These are phyloP conservation scores for Phytophthora hybrid DNA, from an alignment of 352 stramenopile genomes.

Conservation along the genomic window DNA sequence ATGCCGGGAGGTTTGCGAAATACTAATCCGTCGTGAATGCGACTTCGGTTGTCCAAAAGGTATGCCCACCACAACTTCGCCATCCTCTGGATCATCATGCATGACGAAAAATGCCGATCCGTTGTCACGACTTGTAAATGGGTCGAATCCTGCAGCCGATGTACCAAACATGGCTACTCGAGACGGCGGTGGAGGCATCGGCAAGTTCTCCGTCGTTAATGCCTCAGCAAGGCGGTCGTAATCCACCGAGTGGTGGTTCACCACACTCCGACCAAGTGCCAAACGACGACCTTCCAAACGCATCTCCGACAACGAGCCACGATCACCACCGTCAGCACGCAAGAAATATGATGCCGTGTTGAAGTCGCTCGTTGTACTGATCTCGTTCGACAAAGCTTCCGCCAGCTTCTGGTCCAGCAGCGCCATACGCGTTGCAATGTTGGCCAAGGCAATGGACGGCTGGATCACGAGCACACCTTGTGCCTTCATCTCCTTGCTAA, in stretches of 20 bases:
- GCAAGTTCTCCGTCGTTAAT: conserved; percentile 46
- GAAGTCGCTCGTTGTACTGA: conserved; percentile 56
- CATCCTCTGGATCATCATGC: conserved; percentile 53
- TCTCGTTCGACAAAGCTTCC: conserved; percentile 48
- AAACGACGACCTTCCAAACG: conserved; percentile 43
- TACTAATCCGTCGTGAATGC: not conserved
- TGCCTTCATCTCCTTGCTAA: conserved; percentile 58
- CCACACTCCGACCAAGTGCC: conserved; percentile 58
- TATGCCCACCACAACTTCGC: conserved; percentile 38
- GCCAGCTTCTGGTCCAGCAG: conserved; percentile 59
- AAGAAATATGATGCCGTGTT: conserved; percentile 69
- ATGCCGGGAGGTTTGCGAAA: not conserved
- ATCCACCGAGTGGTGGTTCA: conserved; percentile 77
- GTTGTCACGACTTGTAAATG: conserved; percentile 48
- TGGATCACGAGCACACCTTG: conserved; percentile 69
- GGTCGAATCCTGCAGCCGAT: conserved; percentile 55
- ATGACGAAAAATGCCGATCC: conserved; percentile 66
- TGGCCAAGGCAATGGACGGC: conserved; percentile 69
- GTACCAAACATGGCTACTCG: conserved; percentile 76
- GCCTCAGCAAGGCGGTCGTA: conserved; percentile 57
- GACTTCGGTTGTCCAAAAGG: not conserved
- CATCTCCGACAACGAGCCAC: conserved; percentile 59
- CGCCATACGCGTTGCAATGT: conserved; percentile 72
- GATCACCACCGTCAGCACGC: conserved; percentile 35
- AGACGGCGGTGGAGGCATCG: conserved; percentile 56